Evolutionary conservation across 345 rosid species (phyloP), one percentile per base, ranked within the genome.

Genomic region (Aquilaria sinensis): DNA sequence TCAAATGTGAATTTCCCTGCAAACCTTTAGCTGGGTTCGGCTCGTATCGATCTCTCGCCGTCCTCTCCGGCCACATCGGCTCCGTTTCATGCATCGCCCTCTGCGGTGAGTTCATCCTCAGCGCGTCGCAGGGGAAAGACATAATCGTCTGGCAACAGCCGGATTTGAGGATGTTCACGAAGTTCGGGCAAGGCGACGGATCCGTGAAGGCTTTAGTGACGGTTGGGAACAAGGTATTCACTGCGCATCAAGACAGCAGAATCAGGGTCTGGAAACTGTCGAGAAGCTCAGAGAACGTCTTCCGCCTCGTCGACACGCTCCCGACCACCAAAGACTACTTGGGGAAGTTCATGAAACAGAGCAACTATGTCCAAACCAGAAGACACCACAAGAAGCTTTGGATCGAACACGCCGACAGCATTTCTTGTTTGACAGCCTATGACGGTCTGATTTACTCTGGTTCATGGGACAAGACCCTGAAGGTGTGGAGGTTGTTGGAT

Each of bases 131-230:
- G 31, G 99, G 99, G 0, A 94, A 80, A 63, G 99, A 94, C 66
- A 94, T 94, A 14, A 94, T 94, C 46, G 99, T 90, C 5, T 94
- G 99, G 99, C 97, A 94, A 51, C 96, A 88, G 81, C 99, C 99
- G 12, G 99, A 94, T 70, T 71, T 94, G 79, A 82, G 81, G 77
- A 57, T 78, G 68, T 88, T 94, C 66, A 80, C 99, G 0, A 94
- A 94, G 75, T 94, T 94, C 11, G 99, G 99, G 14, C 86, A 86
- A 50, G 99, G 98, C 0, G 90, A 88, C 9, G 99, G 99, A 2
- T 82, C 95, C 6, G 92, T 94, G 12, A 94, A 94, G 67, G 90
- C 99, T 57, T 61, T 94, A 0, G 78, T 90, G 9, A 83, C 90
- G 3, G 83, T 81, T 0, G 85, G 86, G 9, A 83, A 78, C 34